phyloP scores from a whole-genome alignment of 345 rosid species.

The thale cress (Arabidopsis thaliana) region TAIR10.1 NC_003070.9:10477501-10478000 shows the following conservation, averaged over 20 bases:
- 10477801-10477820: constrained; percentile 14
- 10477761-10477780: constrained; percentile 27
- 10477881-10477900: constrained; percentile 23
- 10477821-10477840: constrained; percentile 18
- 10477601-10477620: background rate
- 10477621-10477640: background rate
- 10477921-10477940: constrained; percentile 32
- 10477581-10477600: background rate
- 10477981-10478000: background rate
- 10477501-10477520: constrained; percentile 5
- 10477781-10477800: constrained; percentile 24
- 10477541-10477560: background rate
- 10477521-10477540: background rate
- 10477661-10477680: constrained; percentile 1
- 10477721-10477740: constrained; percentile 23
- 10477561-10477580: background rate
- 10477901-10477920: constrained; percentile 35
- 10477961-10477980: constrained; percentile 29
- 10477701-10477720: background rate
- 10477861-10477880: constrained; percentile 36
- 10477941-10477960: constrained; percentile 20
- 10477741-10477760: constrained; percentile 26
- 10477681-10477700: background rate
- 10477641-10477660: background rate
- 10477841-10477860: background rate